phyloP scores from a whole-genome alignment of 164 flowering plant species.

The Cinnamomum micranthum region DNA sequence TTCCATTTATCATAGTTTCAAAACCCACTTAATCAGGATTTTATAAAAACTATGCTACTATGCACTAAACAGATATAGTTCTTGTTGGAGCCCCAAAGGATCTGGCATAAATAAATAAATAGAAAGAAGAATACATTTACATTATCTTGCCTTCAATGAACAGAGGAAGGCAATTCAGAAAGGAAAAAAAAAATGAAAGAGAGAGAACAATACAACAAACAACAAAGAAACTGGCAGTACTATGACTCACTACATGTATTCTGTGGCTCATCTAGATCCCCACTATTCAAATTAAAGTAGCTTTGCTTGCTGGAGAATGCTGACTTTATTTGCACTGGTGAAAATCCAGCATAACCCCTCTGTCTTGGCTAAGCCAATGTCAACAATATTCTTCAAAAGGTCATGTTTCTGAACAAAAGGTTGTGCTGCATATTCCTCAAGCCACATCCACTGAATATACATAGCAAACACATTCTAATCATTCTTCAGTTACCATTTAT shows the following conservation, averaged over 20 bases:
- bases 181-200: no score
- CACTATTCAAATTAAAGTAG: conserved; percentile 33
- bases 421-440: conserved; percentile 55
- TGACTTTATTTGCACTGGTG: conserved; percentile 25
- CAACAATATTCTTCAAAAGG: conserved; percentile 28
- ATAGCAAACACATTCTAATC: neutral
- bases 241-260: conserved; percentile 4
- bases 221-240: neutral
- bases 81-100: no score
- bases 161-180: no score
- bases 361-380: conserved; percentile 34
- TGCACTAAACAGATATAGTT: no score
- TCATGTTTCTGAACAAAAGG: conserved; percentile 37
- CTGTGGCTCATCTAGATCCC: conserved; percentile 10
- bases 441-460: conserved; percentile 70
- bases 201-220: neutral
- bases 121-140: no score
- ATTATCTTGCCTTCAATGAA: no score
- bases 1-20: no score
- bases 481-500: neutral
- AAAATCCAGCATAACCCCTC: conserved; percentile 41
- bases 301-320: conserved; percentile 8
- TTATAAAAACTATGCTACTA: no score
- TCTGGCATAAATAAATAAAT: no score
- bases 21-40: no score